A percentile compares a stretch with the other conserved stretches of the same genome.
Conservation (phyloP, 108 stramenopile species). For the Skeletonema tropicum region DNA sequence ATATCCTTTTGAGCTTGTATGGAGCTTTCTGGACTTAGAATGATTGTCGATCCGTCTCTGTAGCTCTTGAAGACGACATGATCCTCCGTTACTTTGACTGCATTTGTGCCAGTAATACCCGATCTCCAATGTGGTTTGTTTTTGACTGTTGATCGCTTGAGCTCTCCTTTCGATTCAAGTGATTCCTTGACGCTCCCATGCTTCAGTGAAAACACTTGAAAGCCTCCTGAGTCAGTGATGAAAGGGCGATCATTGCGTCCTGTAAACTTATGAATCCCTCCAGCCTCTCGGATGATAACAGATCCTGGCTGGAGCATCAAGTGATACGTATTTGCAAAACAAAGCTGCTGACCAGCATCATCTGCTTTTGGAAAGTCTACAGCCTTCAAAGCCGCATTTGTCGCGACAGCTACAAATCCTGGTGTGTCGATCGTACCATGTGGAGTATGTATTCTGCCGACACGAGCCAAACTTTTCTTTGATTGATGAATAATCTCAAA, state of each 20-base stretch:
- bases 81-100: constrained; percentile 59
- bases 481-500: constrained; percentile 57
- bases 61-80: constrained; percentile 61
- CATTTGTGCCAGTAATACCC: constrained; percentile 28
- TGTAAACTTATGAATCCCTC: constrained; percentile 73
- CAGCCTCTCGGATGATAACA: constrained; percentile 51
- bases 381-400: constrained; percentile 58
- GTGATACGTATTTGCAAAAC: constrained; percentile 72
- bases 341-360: constrained; percentile 50
- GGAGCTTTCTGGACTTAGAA: constrained; percentile 61
- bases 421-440: constrained; percentile 66
- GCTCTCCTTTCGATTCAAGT: constrained; percentile 36
- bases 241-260: constrained; percentile 37
- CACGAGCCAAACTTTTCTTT: constrained; percentile 48
- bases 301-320: constrained; percentile 64
- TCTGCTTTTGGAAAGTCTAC: constrained; percentile 43
- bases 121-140: constrained; percentile 42
- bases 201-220: constrained; percentile 62
- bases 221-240: constrained; percentile 70
- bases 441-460: constrained; percentile 50
- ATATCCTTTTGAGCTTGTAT: constrained; percentile 63
- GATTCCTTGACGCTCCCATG: constrained; percentile 56
- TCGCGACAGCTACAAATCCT: constrained; percentile 67
- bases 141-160: constrained; percentile 21
- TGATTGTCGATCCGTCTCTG: constrained; percentile 53